A percentile compares a stretch with the other conserved stretches of the same genome.
phyloP scores from a whole-genome alignment of 2,329 filamentous ascomycete species.

The Aspergillus fijiensis region DNA sequence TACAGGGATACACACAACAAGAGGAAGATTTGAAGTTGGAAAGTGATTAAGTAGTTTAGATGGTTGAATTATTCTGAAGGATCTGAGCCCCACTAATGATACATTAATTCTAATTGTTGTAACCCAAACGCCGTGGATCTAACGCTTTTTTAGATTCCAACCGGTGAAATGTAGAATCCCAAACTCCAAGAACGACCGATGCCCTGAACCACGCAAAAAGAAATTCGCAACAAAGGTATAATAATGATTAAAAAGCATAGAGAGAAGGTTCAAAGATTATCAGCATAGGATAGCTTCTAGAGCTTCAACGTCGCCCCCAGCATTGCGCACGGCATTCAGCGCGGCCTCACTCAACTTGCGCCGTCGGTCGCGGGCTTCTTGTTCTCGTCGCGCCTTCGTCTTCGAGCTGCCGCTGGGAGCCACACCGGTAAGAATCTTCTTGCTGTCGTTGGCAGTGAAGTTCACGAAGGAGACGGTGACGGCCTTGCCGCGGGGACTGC shows the following conservation, averaged over 20 bases:
- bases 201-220: background rate
- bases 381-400: slow-evolving; percentile 89
- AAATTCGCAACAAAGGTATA: slow-evolving; percentile 3
- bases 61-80: background rate
- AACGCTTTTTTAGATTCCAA: background rate
- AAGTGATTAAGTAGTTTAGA: too few species aligned
- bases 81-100: background rate
- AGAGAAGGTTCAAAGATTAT: slow-evolving; percentile 17
- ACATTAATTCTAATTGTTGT: background rate
- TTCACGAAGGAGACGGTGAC: slow-evolving; percentile 74
- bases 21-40: too few species aligned
- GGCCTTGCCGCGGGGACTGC: slow-evolving; percentile 37
- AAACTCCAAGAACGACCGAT: background rate
- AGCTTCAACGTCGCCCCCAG: slow-evolving; percentile 48
- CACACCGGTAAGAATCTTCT: slow-evolving; percentile 80
- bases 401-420: slow-evolving; percentile 89
- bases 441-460: slow-evolving; percentile 77
- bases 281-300: slow-evolving; percentile 43
- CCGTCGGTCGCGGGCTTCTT: slow-evolving; percentile 78
- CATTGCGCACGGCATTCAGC: slow-evolving; percentile 44
- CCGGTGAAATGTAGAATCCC: background rate
- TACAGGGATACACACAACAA: too few species aligned
- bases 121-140: background rate
- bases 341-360: slow-evolving; percentile 46
- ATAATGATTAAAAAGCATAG: slow-evolving; percentile 12